Evolutionary conservation across 2,329 filamentous ascomycete genomes (phyloP).

Genomic region (Ceratocystis albifundus): DNA sequence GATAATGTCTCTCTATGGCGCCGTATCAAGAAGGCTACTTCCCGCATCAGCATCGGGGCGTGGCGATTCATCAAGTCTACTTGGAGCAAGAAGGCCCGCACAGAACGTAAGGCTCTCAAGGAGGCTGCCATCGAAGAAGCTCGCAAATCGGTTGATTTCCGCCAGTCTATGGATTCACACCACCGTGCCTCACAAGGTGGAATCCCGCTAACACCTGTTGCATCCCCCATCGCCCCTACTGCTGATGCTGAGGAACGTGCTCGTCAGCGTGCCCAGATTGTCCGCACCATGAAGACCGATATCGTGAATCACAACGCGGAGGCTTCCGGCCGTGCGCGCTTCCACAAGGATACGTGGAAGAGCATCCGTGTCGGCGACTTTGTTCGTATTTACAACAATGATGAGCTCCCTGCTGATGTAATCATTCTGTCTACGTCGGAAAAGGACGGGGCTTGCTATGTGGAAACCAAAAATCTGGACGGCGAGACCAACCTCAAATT

Average conservation of each 20-base stretch:
- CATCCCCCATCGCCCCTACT: conserved; percentile 39
- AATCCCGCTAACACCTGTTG: conserved; percentile 90
- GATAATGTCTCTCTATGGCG: conserved; percentile 82
- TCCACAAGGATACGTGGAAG: conserved; percentile 93
- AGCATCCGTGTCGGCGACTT: conserved; percentile 91
- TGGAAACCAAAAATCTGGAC: conserved; percentile 96
- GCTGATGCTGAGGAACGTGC: conserved; percentile 29
- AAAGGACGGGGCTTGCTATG: conserved; percentile 85
- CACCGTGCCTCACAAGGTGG: conserved; percentile 42
- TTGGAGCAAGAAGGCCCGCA: conserved; percentile 42
- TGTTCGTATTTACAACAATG: conserved; percentile 89
- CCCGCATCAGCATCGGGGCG: conserved; percentile 46
- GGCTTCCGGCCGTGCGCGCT: conserved; percentile 60
- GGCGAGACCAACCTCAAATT: conserved; percentile 97
- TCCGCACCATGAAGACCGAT: conserved; percentile 40
- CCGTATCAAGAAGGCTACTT: conserved; percentile 76
- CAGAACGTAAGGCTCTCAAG: conserved; percentile 40
- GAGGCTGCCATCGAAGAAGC: conserved; percentile 38
- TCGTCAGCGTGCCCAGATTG: conserved; percentile 29
- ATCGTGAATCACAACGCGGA: conserved; percentile 62
- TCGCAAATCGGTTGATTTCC: conserved; percentile 45
- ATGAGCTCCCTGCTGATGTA: conserved; percentile 87
- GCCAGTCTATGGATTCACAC: conserved; percentile 36
- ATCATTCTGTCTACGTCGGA: conserved; percentile 90
- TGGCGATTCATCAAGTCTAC: conserved; percentile 38